phyloP scores from a whole-genome alignment of 208 protist genomes.

The Wallacemonas rigidus region DNA sequence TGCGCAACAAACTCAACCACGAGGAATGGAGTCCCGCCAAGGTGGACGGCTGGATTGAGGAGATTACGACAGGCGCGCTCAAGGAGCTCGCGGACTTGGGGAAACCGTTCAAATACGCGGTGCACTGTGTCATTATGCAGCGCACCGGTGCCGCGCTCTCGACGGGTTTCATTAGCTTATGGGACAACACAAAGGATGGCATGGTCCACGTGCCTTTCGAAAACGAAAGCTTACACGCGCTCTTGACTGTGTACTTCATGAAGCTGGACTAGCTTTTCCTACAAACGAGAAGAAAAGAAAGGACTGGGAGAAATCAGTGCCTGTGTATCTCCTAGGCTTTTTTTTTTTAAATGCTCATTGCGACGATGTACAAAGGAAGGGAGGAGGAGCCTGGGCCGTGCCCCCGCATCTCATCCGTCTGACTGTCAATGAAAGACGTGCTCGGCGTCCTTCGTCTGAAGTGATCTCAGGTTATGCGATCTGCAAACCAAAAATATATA shows the following conservation, averaged over 20 bases:
- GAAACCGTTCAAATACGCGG: slow-evolving; percentile 94
- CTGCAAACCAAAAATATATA: no score
- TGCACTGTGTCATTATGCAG: slow-evolving; percentile 92
- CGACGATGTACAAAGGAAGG: no score
- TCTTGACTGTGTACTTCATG: slow-evolving; percentile 89
- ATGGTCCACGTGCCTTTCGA: slow-evolving; percentile 89
- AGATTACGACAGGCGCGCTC: slow-evolving; percentile 71
- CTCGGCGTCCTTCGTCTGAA: no score
- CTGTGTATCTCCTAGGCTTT: not conserved
- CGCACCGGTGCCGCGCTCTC: slow-evolving; percentile 90
- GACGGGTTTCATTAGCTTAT: slow-evolving; percentile 87
- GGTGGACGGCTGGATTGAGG: slow-evolving; percentile 83
- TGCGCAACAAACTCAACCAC: slow-evolving; percentile 65
- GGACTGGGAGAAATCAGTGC: no score
- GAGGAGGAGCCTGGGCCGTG: no score
- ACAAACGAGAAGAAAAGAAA: slow-evolving; percentile 3
- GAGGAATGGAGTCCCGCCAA: slow-evolving; percentile 84
- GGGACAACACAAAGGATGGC: slow-evolving; percentile 93
- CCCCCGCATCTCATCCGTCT: no score
- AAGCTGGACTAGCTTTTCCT: slow-evolving; percentile 74
- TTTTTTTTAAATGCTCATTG: not conserved
- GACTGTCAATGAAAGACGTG: no score
- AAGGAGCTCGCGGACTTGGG: slow-evolving; percentile 88
- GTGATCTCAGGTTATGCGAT: no score
- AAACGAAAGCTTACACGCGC: slow-evolving; percentile 80